These are phyloP conservation scores for Aristolochia californica DNA, from an alignment of 164 flowering plant species.

Conservation along the genomic window DNA sequence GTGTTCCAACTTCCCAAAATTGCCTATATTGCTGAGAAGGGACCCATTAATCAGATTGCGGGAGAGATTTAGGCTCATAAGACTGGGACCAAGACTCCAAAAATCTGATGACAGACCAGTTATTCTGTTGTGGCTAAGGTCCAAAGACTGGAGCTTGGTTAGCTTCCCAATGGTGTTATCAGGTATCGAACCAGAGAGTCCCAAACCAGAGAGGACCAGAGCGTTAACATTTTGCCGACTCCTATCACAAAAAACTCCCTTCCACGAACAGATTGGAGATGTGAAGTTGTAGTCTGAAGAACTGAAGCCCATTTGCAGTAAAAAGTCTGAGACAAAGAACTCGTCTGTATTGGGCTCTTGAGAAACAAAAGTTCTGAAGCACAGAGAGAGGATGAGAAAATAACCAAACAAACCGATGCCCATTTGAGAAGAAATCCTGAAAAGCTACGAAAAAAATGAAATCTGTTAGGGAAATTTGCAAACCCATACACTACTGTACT, in stretches of 20 bases:
- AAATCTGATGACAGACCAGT: slow-evolving; percentile 70
- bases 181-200: slow-evolving; percentile 71
- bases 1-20: slow-evolving; percentile 50
- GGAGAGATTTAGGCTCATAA: slow-evolving; percentile 57
- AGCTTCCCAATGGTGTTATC: slow-evolving; percentile 84
- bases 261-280: slow-evolving; percentile 57
- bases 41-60: slow-evolving; percentile 45
- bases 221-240: slow-evolving; percentile 25
- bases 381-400: slow-evolving; percentile 30
- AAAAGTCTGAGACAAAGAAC: slow-evolving; percentile 52
- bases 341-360: slow-evolving; percentile 77
- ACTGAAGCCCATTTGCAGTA: slow-evolving; percentile 46
- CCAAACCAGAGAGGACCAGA: slow-evolving; percentile 38
- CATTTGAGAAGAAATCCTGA: slow-evolving; percentile 25
- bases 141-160: slow-evolving; percentile 48
- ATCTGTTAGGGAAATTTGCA: no score
- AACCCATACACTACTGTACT: no score
- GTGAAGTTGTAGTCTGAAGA: slow-evolving; percentile 34
- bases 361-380: slow-evolving; percentile 30
- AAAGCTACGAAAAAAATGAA: background rate
- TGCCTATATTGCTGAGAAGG: slow-evolving; percentile 61
- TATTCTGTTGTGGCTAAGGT: slow-evolving; percentile 76
- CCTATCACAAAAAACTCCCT: slow-evolving; percentile 54
- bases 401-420: slow-evolving; percentile 27
- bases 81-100: slow-evolving; percentile 54